Base-by-base conservation (phyloP, 1,284 basidiomycete species). In the Mycosarcoma mackinlayi region DNA sequence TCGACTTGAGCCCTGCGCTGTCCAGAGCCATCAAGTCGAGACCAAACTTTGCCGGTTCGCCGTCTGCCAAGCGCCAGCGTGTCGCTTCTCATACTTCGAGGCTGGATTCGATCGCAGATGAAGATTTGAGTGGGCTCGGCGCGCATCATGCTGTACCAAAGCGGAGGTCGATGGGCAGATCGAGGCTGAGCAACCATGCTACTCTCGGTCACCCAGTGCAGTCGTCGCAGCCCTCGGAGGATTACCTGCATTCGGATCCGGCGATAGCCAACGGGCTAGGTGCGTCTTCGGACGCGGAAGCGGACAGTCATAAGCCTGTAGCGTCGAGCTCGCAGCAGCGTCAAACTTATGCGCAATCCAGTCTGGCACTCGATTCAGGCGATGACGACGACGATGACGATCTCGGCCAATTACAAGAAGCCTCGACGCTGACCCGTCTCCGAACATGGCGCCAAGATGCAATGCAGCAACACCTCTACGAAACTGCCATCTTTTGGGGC, bases 401-500 rank as follows among this genome's bases (percentile, higher is more conserved):
- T 2, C 5, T 45, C 11, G 55, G 58, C 11, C n/a, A 46, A 9
- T 52, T 55, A 10, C 38, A 58, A 14, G 14, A 50, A 6, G 28
- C 31, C 7, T 47, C 52, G 24, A 54, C 67, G 4, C 30, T 75
- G 19, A 60, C 59, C 81, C 88, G 93, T n/a, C 94, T 99, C 90
- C 87, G 96, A 54, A 84, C 93, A 38, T 98, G 96, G 96, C 86
- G 96, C 48, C 93, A 98, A 80, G 96, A 98, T 84, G 95, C 96
- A 34, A 88, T 97, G 77, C 93, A 94, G 88, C 95, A 98, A 83
- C 95, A 98, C 85, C 85, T 98, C 27, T 97, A 98, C 84, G 92
- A 94, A 71, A 97, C 95, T 0, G 96, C 96, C 13, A 91, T 92
- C 9, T 98, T 98, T 82, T 98, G 96, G 96, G 96, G 94, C 3